Evolutionary conservation across 2,329 filamentous ascomycete species (phyloP).

Genomic region (Metarhizium sp.): DNA sequence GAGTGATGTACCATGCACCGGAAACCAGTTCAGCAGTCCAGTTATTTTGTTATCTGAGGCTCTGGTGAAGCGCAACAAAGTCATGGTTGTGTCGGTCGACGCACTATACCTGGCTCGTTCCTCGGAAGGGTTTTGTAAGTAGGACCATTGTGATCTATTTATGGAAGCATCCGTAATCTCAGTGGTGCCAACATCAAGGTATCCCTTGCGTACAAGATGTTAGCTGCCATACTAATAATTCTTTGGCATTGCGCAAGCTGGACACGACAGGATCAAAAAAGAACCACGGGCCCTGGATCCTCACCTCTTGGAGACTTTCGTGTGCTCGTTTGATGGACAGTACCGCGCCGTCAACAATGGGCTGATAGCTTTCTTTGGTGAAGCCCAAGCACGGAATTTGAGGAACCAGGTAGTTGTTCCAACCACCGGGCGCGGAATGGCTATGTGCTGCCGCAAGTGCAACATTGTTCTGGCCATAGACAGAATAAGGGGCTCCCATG

Average conservation of each 20-base stretch:
- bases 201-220: conserved; percentile 35
- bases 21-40: conserved; percentile 85
- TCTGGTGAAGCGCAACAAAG: conserved; percentile 67
- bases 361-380: conserved; percentile 74
- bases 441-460: conserved; percentile 90
- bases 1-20: conserved; percentile 85
- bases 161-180: conserved; percentile 70
- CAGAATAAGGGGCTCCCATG: conserved; percentile 61
- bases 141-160: conserved; percentile 82
- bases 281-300: conserved; percentile 6
- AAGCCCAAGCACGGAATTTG: conserved; percentile 87
- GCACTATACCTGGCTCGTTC: conserved; percentile 61
- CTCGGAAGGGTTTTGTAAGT: conserved; percentile 70
- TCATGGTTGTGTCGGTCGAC: conserved; percentile 52
- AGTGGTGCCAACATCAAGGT: conserved; percentile 59
- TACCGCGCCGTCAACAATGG: conserved; percentile 79
- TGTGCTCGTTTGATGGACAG: conserved; percentile 78
- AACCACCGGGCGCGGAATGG: conserved; percentile 83
- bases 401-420: conserved; percentile 88
- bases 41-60: conserved; percentile 66
- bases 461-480: conserved; percentile 72
- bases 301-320: conserved; percentile 33
- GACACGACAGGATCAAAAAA: not conserved
- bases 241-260: not conserved
- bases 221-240: not conserved